These are phyloP conservation scores for Aurantiochytrium sp. DNA, from an alignment of 108 stramenopile species.

Conservation along the genomic window DNA sequence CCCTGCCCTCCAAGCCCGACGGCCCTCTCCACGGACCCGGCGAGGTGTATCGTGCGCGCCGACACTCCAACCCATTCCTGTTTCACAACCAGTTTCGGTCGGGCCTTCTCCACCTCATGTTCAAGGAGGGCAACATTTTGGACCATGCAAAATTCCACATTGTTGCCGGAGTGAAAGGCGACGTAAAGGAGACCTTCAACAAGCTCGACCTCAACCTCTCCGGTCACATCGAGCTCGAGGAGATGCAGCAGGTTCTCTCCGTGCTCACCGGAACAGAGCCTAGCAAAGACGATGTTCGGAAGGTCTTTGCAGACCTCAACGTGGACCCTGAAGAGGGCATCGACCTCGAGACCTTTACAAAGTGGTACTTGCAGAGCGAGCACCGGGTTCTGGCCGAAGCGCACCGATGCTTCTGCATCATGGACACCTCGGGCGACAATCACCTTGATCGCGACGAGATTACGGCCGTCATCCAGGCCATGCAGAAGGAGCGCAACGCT, in stretches of 20 bases:
- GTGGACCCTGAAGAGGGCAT: neutral
- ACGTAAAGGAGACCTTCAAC: slow-evolving; percentile 1
- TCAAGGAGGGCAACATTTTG: neutral
- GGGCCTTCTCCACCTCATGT: neutral
- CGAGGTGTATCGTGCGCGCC: neutral
- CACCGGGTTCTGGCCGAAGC: neutral
- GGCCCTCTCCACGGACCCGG: neutral
- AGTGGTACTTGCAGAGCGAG: slow-evolving; percentile 6
- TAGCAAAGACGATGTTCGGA: neutral
- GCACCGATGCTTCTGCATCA: neutral
- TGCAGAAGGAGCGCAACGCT: neutral
- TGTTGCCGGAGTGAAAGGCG: neutral
- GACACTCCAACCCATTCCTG: neutral
- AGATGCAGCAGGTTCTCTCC: neutral
- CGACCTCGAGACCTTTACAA: neutral
- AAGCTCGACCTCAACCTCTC: neutral
- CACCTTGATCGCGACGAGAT: neutral
- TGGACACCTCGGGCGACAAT: neutral
- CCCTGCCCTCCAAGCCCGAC: neutral
- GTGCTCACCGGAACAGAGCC: neutral
- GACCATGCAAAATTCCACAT: neutral
- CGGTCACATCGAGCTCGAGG: neutral
- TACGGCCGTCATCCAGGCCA: neutral
- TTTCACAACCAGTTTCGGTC: neutral
- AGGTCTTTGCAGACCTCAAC: neutral